These are phyloP conservation scores for Alternaria ethzedia DNA, from an alignment of 2,329 filamentous ascomycete species.

Conservation along the genomic window DNA sequence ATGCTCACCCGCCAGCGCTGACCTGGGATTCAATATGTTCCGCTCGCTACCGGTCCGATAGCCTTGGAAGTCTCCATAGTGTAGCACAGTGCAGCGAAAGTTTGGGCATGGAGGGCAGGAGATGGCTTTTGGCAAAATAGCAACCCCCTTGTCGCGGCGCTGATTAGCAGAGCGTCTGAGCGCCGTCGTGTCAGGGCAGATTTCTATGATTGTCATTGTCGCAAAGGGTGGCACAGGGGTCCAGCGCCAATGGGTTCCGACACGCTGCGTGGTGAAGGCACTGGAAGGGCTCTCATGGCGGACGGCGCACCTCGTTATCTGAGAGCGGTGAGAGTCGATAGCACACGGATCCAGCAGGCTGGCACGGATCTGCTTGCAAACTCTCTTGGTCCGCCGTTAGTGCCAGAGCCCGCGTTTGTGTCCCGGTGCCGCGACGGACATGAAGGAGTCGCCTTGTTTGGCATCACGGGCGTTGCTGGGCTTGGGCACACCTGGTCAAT, in stretches of 20 bases:
- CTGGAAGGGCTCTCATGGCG: conserved; percentile 14
- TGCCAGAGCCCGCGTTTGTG: conserved; percentile 35
- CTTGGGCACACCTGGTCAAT: conserved; percentile 23
- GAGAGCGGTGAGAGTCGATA: conserved; percentile 30
- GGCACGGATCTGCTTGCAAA: conserved; percentile 41
- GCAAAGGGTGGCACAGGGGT: conserved; percentile 20
- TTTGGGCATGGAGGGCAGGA: neutral
- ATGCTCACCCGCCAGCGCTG: conserved; percentile 20
- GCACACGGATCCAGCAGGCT: conserved; percentile 26
- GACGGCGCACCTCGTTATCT: conserved; percentile 12
- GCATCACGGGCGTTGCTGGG: conserved; percentile 17
- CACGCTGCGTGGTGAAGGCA: conserved; percentile 10
- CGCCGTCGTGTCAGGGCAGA: conserved; percentile 21
- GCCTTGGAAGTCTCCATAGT: neutral
- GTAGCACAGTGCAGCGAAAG: conserved; percentile 11
- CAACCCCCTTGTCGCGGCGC: conserved; percentile 16
- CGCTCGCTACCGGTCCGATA: conserved; percentile 37
- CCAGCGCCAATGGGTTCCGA: conserved; percentile 27
- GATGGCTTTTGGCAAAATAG: conserved; percentile 21
- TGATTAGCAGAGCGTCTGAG: conserved; percentile 20
- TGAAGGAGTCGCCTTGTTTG: conserved; percentile 23
- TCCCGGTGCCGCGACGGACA: conserved; percentile 42
- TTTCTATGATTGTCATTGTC: conserved; percentile 25
- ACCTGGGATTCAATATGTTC: conserved; percentile 22
- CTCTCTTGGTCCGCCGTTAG: conserved; percentile 34